Evolutionary conservation across 768 basidiomycete species (phyloP).

Genomic region (Russula brevipes): DNA sequence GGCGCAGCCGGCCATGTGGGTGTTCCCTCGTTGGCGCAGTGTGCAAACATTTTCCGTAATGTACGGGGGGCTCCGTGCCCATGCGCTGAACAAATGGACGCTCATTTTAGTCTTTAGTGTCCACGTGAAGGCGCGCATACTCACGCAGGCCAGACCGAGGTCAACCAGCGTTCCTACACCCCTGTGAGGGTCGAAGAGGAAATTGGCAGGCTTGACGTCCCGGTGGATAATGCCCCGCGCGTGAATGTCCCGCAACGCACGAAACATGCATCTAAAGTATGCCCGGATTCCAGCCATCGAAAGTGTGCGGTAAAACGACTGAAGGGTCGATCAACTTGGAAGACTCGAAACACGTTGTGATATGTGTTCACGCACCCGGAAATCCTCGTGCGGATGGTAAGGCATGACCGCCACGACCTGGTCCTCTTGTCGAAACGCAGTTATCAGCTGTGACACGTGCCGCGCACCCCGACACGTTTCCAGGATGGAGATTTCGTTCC

Average conservation of each 20-base stretch:
- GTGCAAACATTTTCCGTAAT: conserved; percentile 69
- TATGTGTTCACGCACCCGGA: conserved; percentile 61
- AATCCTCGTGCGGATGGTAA: conserved; percentile 88
- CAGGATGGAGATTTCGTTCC: conserved; percentile 89
- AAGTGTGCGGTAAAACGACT: conserved; percentile 76
- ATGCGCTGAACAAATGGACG: conserved; percentile 5
- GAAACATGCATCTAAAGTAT: conserved; percentile 89
- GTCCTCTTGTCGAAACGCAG: conserved; percentile 85
- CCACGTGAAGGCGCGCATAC: conserved; percentile 32
- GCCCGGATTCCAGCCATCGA: conserved; percentile 72
- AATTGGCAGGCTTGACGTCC: conserved; percentile 97
- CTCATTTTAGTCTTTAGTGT: not conserved
- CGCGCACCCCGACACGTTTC: conserved; percentile 78
- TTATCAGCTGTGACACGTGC: conserved; percentile 89
- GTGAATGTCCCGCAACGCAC: conserved; percentile 86
- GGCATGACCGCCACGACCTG: conserved; percentile 95
- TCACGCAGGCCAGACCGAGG: conserved; percentile 91
- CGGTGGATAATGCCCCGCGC: conserved; percentile 85
- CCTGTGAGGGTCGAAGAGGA: conserved; percentile 82
- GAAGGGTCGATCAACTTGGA: conserved; percentile 17
- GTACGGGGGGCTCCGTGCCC: conserved; percentile 51
- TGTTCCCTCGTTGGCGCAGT: conserved; percentile 52
- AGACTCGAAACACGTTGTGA: not conserved
- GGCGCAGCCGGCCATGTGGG: conserved; percentile 63
- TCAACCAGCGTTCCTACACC: conserved; percentile 86